Evolutionary conservation across 345 rosid genomes (phyloP).

Genomic region (Trapa incisa): DNA sequence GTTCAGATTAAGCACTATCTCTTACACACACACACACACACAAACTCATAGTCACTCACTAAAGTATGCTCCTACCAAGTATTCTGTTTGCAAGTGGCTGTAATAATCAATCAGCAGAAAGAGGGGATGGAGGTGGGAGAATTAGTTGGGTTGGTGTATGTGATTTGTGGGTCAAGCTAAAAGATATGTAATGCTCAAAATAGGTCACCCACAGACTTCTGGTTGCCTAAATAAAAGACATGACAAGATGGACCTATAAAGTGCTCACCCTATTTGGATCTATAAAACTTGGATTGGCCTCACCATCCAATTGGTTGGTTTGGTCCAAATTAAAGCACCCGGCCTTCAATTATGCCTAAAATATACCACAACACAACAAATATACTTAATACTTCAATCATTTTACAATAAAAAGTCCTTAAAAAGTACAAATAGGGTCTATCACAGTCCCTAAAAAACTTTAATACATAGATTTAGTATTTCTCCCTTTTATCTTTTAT

Average conservation of each 20-base stretch:
- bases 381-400: too few species aligned
- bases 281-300: conserved; percentile 3
- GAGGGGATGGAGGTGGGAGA: background rate
- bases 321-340: background rate
- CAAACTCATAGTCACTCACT: too few species aligned
- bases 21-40: too few species aligned
- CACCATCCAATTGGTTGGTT: background rate
- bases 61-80: conserved; percentile 10
- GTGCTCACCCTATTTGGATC: conserved; percentile 29
- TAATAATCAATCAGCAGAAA: conserved; percentile 34
- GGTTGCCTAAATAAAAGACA: conserved; percentile 26
- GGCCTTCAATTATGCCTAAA: background rate
- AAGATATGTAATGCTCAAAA: conserved; percentile 24
- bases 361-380: too few species aligned
- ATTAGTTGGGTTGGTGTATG: conserved; percentile 1
- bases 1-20: background rate
- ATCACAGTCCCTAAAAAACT: too few species aligned
- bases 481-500: too few species aligned
- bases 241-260: conserved; percentile 42
- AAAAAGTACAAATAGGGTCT: too few species aligned
- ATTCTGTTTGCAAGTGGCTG: conserved; percentile 15
- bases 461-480: too few species aligned
- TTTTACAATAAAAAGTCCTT: too few species aligned
- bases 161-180: conserved; percentile 15
- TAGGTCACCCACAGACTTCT: conserved; percentile 19